Conservation (phyloP, 2,329 filamentous ascomycete species). For the Aspergillus uvarum region DNA sequence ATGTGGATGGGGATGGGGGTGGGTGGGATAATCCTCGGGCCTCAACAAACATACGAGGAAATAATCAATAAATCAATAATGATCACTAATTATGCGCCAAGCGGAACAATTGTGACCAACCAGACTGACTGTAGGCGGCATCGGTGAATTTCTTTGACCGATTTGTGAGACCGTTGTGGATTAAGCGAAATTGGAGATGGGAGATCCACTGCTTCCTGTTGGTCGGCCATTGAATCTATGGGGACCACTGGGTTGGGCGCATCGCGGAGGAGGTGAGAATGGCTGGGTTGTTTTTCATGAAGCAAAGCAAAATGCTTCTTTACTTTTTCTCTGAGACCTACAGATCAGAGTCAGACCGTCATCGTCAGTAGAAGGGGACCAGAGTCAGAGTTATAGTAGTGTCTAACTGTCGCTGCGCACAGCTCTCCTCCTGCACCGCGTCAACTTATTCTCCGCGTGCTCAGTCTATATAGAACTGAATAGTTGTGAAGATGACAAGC, state of each 20-base stretch:
- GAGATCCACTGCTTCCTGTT: conserved; percentile 27
- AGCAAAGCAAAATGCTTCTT: background rate
- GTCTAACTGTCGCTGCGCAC: background rate
- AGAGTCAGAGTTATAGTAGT: no score
- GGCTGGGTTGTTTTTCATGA: background rate
- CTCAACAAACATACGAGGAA: background rate
- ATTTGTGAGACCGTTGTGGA: conserved; percentile 23
- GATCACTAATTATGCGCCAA: conserved; percentile 3
- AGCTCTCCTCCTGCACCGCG: background rate
- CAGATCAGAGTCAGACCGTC: background rate
- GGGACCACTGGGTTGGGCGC: conserved; percentile 1
- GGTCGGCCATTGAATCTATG: conserved; percentile 12
- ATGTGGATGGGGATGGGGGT: background rate
- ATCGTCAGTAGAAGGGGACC: no score
- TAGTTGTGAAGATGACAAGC: no score
- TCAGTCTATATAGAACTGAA: background rate
- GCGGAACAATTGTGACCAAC: conserved; percentile 5
- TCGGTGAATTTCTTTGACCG: conserved; percentile 21
- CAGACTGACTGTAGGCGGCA: conserved; percentile 6
- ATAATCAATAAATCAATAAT: background rate
- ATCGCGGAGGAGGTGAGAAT: background rate
- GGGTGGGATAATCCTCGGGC: background rate
- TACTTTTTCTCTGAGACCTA: background rate
- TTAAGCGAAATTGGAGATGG: conserved; percentile 35
- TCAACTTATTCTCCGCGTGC: background rate